Conservation (phyloP, 257 asterid species). For the Nicotiana paniculata region DNA sequence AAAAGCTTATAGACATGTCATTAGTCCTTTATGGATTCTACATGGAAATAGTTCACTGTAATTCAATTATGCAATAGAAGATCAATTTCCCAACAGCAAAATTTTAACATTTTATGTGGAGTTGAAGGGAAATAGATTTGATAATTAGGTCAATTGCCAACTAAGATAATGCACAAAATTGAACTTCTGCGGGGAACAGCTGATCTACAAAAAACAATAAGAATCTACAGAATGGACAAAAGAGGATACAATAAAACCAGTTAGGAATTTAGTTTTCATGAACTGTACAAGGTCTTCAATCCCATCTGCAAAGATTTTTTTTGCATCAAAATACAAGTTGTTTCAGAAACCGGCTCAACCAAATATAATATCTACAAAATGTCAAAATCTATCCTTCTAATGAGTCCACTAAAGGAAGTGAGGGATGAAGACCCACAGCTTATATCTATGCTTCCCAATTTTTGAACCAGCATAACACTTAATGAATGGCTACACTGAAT, state of each 20-base stretch:
- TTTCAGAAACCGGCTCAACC: not conserved
- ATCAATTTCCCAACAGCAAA: not conserved
- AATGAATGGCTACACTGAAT: not conserved
- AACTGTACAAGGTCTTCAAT: not conserved
- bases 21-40: not conserved
- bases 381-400: not conserved
- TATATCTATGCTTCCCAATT: not conserved
- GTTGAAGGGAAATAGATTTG: not conserved
- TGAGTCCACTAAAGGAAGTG: not conserved
- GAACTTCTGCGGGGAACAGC: not conserved
- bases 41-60: conserved; percentile 1
- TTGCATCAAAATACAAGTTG: not conserved
- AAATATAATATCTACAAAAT: not conserved
- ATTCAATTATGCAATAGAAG: not conserved
- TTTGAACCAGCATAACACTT: not conserved
- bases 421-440: not conserved
- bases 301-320: not conserved
- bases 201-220: not conserved
- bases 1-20: not conserved
- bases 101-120: not conserved
- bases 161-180: not conserved
- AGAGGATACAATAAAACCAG: not conserved
- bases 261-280: not conserved
- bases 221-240: not conserved
- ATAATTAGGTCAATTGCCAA: not conserved